A percentile compares a stretch with the other conserved stretches of the same genome.
phyloP scores from a whole-genome alignment of 176 grass and related monocot species.

The Alopecurus myosuroides region DNA sequence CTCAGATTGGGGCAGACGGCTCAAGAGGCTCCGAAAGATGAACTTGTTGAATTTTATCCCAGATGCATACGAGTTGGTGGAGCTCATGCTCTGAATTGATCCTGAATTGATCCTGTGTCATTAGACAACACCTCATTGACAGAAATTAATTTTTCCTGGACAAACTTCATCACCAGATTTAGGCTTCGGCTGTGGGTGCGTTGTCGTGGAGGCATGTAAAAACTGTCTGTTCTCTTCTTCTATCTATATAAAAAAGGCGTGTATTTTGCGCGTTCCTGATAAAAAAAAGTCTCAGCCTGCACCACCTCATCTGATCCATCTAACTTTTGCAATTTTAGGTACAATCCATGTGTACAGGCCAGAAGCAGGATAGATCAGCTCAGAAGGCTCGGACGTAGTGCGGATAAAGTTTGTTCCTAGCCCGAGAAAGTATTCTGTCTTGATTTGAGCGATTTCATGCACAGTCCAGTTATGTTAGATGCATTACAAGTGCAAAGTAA shows the following conservation, averaged over 20 bases:
- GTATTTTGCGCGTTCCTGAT: too few species aligned
- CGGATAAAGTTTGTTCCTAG: constrained; percentile 71
- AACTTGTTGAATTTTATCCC: background rate
- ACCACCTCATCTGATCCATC: background rate
- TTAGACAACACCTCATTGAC: background rate
- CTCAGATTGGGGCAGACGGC: background rate
- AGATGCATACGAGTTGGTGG: background rate
- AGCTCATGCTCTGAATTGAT: background rate
- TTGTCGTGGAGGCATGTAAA: too few species aligned
- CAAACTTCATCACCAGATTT: background rate
- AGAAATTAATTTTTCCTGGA: background rate
- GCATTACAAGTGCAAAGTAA: background rate
- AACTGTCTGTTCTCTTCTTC: too few species aligned
- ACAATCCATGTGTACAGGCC: constrained; percentile 96
- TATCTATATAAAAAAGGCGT: too few species aligned
- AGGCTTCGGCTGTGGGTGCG: too few species aligned
- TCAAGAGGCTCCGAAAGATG: background rate
- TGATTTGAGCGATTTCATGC: background rate
- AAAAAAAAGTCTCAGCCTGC: background rate
- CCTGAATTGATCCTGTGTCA: too few species aligned
- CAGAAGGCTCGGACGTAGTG: constrained; percentile 94
- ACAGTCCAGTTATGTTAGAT: background rate
- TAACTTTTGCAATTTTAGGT: constrained; percentile 50
- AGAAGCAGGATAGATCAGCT: constrained; percentile 99
- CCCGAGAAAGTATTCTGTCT: background rate